Percentiles rank a stretch among this genome's conserved stretches.
Conservation (phyloP, 2,329 filamentous ascomycete genomes). For the Aspergillus sp. region DNA sequence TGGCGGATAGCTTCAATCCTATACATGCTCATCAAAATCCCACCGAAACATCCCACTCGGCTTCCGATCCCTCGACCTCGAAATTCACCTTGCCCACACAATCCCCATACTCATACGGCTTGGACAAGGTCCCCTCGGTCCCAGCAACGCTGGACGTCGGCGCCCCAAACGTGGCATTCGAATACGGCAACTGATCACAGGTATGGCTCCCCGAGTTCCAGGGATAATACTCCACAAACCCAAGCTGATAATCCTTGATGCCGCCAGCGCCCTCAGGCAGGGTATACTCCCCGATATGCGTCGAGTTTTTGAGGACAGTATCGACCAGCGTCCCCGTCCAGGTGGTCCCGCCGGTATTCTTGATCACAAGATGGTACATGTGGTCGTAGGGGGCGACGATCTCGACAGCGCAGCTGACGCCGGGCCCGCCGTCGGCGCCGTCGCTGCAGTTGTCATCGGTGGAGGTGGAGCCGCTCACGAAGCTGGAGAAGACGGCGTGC, state of each 20-base stretch:
- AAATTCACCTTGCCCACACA: slow-evolving; percentile 25
- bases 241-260: slow-evolving; percentile 22
- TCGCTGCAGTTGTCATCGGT: slow-evolving; percentile 23
- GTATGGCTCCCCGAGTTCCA: slow-evolving; percentile 18
- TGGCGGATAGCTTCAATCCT: no score
- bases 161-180: slow-evolving; percentile 19
- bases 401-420: slow-evolving; percentile 26
- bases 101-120: slow-evolving; percentile 30
- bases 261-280: slow-evolving; percentile 22
- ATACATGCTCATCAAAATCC: no score
- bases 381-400: slow-evolving; percentile 18
- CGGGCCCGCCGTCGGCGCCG: slow-evolving; percentile 28
- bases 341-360: slow-evolving; percentile 23
- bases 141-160: slow-evolving; percentile 15
- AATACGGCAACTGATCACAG: slow-evolving; percentile 19
- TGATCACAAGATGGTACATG: slow-evolving; percentile 21
- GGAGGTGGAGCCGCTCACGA: slow-evolving; percentile 22
- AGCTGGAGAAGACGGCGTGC: slow-evolving; percentile 34
- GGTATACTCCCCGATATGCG: slow-evolving; percentile 27
- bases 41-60: slow-evolving; percentile 17
- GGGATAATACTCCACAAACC: slow-evolving; percentile 31
- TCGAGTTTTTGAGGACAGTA: slow-evolving; percentile 14
- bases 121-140: slow-evolving; percentile 4
- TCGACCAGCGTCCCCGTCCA: slow-evolving; percentile 30
- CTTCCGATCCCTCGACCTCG: slow-evolving; percentile 7